phyloP scores from a whole-genome alignment of 495 filamentous ascomycete genomes.

The Venustampulla echinocandica region DNA sequence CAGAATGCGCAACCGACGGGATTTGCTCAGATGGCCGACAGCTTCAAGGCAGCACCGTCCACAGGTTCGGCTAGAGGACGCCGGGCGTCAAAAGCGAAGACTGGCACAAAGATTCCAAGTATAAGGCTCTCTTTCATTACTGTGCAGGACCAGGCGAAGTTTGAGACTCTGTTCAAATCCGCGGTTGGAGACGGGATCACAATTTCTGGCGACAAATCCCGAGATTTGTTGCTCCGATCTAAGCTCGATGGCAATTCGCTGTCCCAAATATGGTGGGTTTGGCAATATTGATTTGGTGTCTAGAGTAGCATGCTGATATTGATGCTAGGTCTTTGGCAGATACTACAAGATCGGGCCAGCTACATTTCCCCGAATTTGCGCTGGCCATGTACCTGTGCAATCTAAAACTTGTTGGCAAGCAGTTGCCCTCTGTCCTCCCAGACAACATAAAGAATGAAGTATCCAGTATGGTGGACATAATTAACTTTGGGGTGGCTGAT shows the following conservation, averaged over 20 bases:
- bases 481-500: constrained; percentile 87
- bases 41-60: constrained; percentile 55
- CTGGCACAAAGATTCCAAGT: constrained; percentile 71
- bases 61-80: constrained; percentile 46
- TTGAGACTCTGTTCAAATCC: constrained; percentile 96
- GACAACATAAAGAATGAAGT: constrained; percentile 92
- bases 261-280: constrained; percentile 73
- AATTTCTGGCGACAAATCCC: constrained; percentile 84
- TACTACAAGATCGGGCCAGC: constrained; percentile 90
- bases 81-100: constrained; percentile 31
- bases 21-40: constrained; percentile 78
- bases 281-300: not conserved
- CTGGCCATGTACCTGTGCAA: constrained; percentile 99
- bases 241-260: constrained; percentile 74
- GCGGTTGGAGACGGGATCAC: constrained; percentile 82
- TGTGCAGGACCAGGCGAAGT: constrained; percentile 90
- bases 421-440: constrained; percentile 63
- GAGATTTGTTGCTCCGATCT: constrained; percentile 79
- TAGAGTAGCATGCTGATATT: constrained; percentile 1
- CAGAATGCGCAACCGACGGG: constrained; percentile 61
- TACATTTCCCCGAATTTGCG: constrained; percentile 97
- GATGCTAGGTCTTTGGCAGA: constrained; percentile 78
- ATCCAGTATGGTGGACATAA: constrained; percentile 99
- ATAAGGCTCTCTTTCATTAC: constrained; percentile 94
- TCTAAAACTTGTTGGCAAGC: constrained; percentile 77